phyloP scores from a whole-genome alignment of 78 protist genomes.

The Cavenderia fasciculata region DNA sequence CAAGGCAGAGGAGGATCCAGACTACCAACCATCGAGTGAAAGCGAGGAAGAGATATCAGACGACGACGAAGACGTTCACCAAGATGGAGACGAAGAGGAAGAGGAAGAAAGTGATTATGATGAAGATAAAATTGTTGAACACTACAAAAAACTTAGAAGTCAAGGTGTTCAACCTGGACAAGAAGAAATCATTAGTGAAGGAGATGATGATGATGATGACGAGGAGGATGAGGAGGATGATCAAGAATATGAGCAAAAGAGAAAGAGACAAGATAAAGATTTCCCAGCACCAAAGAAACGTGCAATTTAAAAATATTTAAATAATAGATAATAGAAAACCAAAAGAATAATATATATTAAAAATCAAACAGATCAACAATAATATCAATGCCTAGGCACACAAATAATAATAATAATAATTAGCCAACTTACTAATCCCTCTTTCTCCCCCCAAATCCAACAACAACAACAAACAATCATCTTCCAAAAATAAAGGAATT shows the following conservation, averaged over 20 bases:
- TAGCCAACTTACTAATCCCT: no score
- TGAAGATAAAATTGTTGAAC: slow-evolving; percentile 55
- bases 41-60: not conserved
- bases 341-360: no score
- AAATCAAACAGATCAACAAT: no score
- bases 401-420: no score
- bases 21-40: slow-evolving; percentile 35
- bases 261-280: slow-evolving; percentile 3
- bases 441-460: no score
- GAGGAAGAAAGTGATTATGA: slow-evolving; percentile 51
- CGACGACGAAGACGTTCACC: slow-evolving; percentile 16
- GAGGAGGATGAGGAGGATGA: slow-evolving; percentile 40
- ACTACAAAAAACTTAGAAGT: slow-evolving; percentile 11
- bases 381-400: no score
- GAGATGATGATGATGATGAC: not conserved
- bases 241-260: not conserved
- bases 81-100: slow-evolving; percentile 1
- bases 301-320: not conserved
- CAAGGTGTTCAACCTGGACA: slow-evolving; percentile 17
- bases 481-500: no score
- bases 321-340: not conserved
- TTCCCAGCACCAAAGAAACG: slow-evolving; percentile 16
- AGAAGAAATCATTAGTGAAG: not conserved
- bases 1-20: slow-evolving; percentile 63
- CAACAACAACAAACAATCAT: no score